A percentile compares a stretch with the other conserved stretches of the same genome.
Conservation (phyloP, 345 rosid genomes). For the Heritiera littoralis region DNA sequence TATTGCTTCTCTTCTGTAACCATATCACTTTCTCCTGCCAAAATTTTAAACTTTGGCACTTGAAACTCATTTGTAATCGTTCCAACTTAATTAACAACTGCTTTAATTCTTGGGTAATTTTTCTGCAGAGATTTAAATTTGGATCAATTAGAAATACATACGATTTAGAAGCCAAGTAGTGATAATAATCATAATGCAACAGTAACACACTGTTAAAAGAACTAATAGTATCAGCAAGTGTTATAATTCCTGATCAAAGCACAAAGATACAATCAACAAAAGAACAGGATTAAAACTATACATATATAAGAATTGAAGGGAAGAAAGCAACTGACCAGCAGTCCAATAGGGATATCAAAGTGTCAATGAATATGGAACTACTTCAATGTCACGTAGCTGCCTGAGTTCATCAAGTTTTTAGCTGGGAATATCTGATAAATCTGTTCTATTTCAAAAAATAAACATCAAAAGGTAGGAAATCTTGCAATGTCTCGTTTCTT, state of each 20-base stretch:
- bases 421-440: conserved; percentile 66
- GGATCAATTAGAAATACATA: neutral
- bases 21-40: conserved; percentile 83
- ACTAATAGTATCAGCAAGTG: neutral
- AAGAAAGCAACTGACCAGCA: conserved; percentile 53
- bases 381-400: conserved; percentile 56
- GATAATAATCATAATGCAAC: neutral
- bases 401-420: conserved; percentile 59
- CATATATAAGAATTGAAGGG: neutral
- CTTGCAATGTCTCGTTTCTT: conserved; percentile 13
- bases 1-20: conserved; percentile 91
- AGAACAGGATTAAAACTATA: neutral
- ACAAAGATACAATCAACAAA: conserved; percentile 9
- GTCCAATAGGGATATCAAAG: conserved; percentile 96
- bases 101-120: conserved; percentile 81
- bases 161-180: neutral
- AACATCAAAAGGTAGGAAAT: neutral
- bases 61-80: conserved; percentile 81
- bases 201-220: neutral
- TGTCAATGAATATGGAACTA: conserved; percentile 65
- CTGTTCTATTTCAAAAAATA: conserved; percentile 45
- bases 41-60: conserved; percentile 87
- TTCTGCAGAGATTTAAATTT: conserved; percentile 49
- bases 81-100: conserved; percentile 84
- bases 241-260: neutral